A percentile compares a stretch with the other conserved stretches of the same genome.
Evolutionary conservation across 768 basidiomycete genomes (phyloP).

Genomic region (Baorangia bicolor): DNA sequence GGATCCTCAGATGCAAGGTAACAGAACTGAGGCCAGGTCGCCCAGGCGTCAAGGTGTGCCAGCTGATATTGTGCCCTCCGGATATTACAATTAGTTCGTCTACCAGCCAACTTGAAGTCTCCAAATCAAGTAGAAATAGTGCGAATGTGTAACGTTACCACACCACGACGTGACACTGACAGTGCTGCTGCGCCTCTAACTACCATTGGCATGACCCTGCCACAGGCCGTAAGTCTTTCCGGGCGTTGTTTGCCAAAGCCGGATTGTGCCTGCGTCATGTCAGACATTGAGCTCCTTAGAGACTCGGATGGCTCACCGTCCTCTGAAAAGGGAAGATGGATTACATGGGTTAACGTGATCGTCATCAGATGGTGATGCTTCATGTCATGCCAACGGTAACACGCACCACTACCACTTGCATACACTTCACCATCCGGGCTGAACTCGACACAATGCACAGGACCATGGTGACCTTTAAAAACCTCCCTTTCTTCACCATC

Average conservation of each 20-base stretch:
- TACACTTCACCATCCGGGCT: slow-evolving; percentile 98
- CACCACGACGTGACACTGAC: slow-evolving; percentile 7
- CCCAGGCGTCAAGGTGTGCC: slow-evolving; percentile 1
- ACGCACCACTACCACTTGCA: slow-evolving; percentile 93
- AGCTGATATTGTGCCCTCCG: slow-evolving; percentile 9
- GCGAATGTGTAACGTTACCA: slow-evolving; percentile 7
- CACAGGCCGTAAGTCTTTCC: slow-evolving; percentile 91
- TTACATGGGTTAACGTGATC: slow-evolving; percentile 2
- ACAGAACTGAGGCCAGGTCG: background rate
- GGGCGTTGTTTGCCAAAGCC: slow-evolving; percentile 96
- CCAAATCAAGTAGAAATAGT: slow-evolving; percentile 10
- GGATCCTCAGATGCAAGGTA: background rate
- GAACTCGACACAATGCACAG: slow-evolving; percentile 91
- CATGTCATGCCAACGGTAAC: slow-evolving; percentile 5
- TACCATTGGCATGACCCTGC: slow-evolving; percentile 60
- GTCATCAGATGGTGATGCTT: slow-evolving; percentile 5
- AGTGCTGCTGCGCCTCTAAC: slow-evolving; percentile 12
- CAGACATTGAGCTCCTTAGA: slow-evolving; percentile 3
- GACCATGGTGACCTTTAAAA: slow-evolving; percentile 95
- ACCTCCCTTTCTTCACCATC: slow-evolving; percentile 89
- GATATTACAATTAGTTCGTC: slow-evolving; percentile 20
- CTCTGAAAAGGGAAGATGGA: slow-evolving; percentile 45
- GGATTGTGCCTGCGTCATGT: slow-evolving; percentile 71
- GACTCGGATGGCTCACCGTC: slow-evolving; percentile 53
- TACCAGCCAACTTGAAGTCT: slow-evolving; percentile 11